Percentiles rank a stretch among this genome's conserved stretches.
These are phyloP conservation scores for Stenocarpella maydis DNA, from an alignment of 2,329 filamentous ascomycete species.

Conservation along the genomic window DNA sequence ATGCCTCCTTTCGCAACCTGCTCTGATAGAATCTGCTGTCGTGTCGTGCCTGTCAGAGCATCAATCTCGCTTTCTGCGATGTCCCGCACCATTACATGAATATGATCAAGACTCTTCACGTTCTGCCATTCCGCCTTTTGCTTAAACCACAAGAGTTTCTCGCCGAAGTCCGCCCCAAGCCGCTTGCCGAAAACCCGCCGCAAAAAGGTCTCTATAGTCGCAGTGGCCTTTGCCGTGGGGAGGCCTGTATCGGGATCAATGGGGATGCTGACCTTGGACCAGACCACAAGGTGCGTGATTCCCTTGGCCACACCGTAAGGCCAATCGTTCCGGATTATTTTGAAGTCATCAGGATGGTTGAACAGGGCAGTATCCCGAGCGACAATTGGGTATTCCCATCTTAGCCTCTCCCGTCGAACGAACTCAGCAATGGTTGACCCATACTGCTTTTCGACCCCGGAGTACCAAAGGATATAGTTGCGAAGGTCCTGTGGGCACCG, in stretches of 20 bases:
- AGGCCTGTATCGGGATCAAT: neutral
- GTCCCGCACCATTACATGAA: neutral
- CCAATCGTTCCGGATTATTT: neutral
- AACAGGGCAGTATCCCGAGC: neutral
- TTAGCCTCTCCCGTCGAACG: neutral
- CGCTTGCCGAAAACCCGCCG: neutral
- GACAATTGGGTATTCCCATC: neutral
- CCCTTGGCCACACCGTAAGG: neutral
- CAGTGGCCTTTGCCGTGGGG: neutral
- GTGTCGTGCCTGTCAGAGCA: neutral
- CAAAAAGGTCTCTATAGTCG: neutral
- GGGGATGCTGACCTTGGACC: neutral
- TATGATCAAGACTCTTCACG: neutral
- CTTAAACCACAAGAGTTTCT: neutral
- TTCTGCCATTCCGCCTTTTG: neutral
- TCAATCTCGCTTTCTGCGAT: neutral
- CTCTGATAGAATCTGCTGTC: neutral
- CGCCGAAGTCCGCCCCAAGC: neutral
- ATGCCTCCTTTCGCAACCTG: neutral
- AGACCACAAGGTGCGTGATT: neutral
- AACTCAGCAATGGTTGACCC: neutral
- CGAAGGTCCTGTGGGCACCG: neutral
- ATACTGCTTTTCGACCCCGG: neutral
- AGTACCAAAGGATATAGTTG: neutral
- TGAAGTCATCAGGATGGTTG: neutral